Evolutionary conservation across 306 rosid genomes (phyloP), one percentile per base, ranked within the genome.

Genomic region (Dryas octopetala): DNA sequence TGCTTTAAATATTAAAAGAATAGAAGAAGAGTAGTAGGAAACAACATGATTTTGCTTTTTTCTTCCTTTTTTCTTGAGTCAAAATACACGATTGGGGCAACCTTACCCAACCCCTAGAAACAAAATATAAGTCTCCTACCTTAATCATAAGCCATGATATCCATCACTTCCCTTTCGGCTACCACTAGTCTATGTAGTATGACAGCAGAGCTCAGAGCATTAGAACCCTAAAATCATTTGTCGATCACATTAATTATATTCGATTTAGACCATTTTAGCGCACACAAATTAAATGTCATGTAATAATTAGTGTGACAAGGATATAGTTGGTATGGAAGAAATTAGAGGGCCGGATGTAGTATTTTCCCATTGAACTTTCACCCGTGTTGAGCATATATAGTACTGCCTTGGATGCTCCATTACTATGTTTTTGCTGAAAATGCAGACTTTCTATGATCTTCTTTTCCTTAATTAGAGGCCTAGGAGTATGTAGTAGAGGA

Each of bases 401-500:
- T 32, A 32, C 38, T 32, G 45, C 71, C 73, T 73, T 26, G 66
- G 58, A 80, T 61, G 26, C 66, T 57, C 74, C 45, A 50, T 69
- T 62, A 1, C 2, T 1, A 28, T 71, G 71, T 63, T 78, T 60
- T 76, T 43, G 0, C 73, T 73, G 71, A 54, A 47, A 63, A 41
- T 62, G 64, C 40, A 44, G 5, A 46, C 46, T 57, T 62, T 74
- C 49, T 50, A 26, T 66, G 49, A 57, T 69, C 51, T 16, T 32
- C 41, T 16, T 54, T 10, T 50, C 60, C 68, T 68, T 89, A 77
- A 58, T 19, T 23, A 87, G 2, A 89, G 77, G 23, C 94, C 91
- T 47, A 87, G 83, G 74, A 80, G 64, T 70, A 85, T 78, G 87
- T 87, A 89, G 54, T 87, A 89, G 43, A 87, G 51, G 63, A 87